A percentile compares a stretch with the other conserved stretches of the same genome.
Evolutionary conservation across 768 basidiomycete species (phyloP).

Genomic region (Leccinum ochraceum): DNA sequence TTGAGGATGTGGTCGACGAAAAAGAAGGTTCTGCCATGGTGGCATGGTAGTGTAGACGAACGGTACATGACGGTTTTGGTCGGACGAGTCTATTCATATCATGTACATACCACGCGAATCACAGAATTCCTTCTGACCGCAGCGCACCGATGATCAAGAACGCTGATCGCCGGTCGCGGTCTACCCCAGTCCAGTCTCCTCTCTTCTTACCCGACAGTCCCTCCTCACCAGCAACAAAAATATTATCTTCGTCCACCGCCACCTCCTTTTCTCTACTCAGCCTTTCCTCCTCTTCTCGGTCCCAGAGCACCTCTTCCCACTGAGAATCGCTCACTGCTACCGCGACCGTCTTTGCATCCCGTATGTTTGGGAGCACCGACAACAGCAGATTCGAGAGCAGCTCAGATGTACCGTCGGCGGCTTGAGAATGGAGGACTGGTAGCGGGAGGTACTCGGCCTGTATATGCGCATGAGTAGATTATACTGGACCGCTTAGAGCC

Average conservation of each 20-base stretch:
- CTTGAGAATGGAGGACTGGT: slow-evolving; percentile 63
- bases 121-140: slow-evolving; percentile 69
- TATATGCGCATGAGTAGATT: slow-evolving; percentile 2
- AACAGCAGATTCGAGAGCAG: slow-evolving; percentile 74
- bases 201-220: slow-evolving; percentile 47
- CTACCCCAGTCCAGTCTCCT: slow-evolving; percentile 77
- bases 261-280: slow-evolving; percentile 25
- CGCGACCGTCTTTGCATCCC: slow-evolving; percentile 72
- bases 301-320: slow-evolving; percentile 82
- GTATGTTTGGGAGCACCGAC: slow-evolving; percentile 71
- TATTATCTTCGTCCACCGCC: slow-evolving; percentile 43
- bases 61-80: background rate
- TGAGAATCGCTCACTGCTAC: slow-evolving; percentile 76
- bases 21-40: slow-evolving; percentile 20
- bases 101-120: slow-evolving; percentile 6
- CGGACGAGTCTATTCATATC: background rate
- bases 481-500: background rate
- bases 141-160: slow-evolving; percentile 78
- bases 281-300: slow-evolving; percentile 62
- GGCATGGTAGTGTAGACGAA: slow-evolving; percentile 20
- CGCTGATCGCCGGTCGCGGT: slow-evolving; percentile 77
- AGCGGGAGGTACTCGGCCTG: slow-evolving; percentile 85
- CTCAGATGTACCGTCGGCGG: slow-evolving; percentile 68
- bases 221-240: slow-evolving; percentile 64
- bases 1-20: slow-evolving; percentile 9